These are phyloP conservation scores for Ophiostoma montium DNA, from an alignment of 2,329 filamentous ascomycete species.

Conservation along the genomic window DNA sequence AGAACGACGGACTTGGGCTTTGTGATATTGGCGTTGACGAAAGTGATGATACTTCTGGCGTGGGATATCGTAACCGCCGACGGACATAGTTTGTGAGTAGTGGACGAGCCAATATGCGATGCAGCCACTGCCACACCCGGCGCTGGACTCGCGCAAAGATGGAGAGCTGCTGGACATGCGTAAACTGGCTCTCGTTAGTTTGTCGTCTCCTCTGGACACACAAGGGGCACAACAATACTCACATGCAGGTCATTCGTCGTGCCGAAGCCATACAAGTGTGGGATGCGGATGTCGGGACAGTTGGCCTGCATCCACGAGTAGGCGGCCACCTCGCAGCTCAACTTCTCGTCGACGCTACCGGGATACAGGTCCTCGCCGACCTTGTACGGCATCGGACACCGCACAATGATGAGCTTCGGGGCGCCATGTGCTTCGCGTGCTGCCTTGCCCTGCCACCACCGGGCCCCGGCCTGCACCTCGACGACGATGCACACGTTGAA, in stretches of 20 bases:
- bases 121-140: constrained; percentile 2
- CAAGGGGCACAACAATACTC: not conserved
- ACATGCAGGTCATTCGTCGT: constrained; percentile 6
- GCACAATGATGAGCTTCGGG: not conserved
- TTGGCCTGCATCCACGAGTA: constrained; percentile 25
- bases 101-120: not conserved
- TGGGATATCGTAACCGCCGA: not conserved
- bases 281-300: constrained; percentile 24
- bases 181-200: not conserved
- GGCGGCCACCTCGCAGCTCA: constrained; percentile 24
- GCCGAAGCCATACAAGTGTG: constrained; percentile 16
- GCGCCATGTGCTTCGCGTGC: not conserved
- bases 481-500: constrained; percentile 2
- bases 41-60: not conserved
- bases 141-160: not conserved
- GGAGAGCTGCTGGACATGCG: not conserved
- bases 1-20: not conserved
- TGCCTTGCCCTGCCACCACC: not conserved
- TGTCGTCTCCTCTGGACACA: too few species aligned
- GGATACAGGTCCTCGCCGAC: not conserved
- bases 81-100: not conserved
- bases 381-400: constrained; percentile 2
- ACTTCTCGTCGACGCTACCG: constrained; percentile 16
- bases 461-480: constrained; percentile 1
- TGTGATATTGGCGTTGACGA: not conserved